Conservation (phyloP, 2,329 filamentous ascomycete species). For the Phoma sp. region DNA sequence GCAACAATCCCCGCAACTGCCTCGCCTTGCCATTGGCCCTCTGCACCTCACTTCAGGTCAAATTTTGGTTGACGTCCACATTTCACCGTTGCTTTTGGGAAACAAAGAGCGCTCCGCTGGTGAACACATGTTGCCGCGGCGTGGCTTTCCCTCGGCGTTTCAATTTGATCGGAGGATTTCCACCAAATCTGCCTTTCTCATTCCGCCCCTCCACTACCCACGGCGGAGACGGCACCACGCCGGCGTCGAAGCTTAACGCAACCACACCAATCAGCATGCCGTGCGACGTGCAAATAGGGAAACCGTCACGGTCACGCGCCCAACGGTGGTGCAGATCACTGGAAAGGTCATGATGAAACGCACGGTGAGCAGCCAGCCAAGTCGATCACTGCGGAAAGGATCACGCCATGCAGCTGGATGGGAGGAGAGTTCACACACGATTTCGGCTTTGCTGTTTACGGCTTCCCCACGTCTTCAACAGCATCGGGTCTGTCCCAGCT, state of each 20-base stretch:
- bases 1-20: conserved; percentile 8
- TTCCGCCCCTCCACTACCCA: conserved; percentile 27
- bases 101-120: not conserved
- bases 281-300: conserved; percentile 30
- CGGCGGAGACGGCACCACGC: conserved; percentile 26
- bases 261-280: conserved; percentile 33
- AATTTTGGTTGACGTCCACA: not conserved
- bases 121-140: conserved; percentile 11
- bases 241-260: conserved; percentile 39
- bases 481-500: conserved; percentile 79
- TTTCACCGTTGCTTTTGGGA: not conserved
- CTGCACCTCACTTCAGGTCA: not conserved
- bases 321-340: conserved; percentile 47
- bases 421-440: too few species aligned
- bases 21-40: not conserved
- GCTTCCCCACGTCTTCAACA: conserved; percentile 66
- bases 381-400: conserved; percentile 24
- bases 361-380: conserved; percentile 12
- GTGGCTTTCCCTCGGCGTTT: conserved; percentile 12
- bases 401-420: conserved; percentile 23
- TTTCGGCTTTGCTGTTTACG: conserved; percentile 3
- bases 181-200: conserved; percentile 9
- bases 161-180: conserved; percentile 13
- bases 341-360: conserved; percentile 15
- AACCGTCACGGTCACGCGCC: conserved; percentile 44